A percentile compares a stretch with the other conserved stretches of the same genome.
These are phyloP conservation scores for Bruguiera gymnorhiza DNA, from an alignment of 345 rosid species.

Conservation along the genomic window DNA sequence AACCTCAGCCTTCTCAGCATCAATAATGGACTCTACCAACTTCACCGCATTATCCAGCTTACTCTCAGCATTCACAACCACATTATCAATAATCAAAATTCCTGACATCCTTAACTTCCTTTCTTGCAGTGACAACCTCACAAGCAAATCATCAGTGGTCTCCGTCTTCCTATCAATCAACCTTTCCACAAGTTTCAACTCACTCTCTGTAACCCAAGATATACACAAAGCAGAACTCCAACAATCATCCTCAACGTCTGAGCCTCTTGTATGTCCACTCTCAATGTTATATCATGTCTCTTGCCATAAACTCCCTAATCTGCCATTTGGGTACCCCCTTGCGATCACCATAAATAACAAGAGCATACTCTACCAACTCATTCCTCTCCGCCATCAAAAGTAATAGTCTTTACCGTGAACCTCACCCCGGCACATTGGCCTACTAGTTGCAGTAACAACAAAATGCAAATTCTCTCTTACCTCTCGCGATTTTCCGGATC, in stretches of 20 bases:
- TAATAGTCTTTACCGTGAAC: constrained; percentile 70
- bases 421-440: constrained; percentile 70
- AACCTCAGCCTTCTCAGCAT: constrained; percentile 91
- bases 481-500: constrained; percentile 59
- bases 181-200: constrained; percentile 71
- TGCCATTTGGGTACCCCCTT: constrained; percentile 88
- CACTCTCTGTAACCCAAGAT: constrained; percentile 74
- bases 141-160: constrained; percentile 64
- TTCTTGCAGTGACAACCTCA: constrained; percentile 77
- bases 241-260: constrained; percentile 59
- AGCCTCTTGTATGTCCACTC: constrained; percentile 90
- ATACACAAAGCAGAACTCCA: constrained; percentile 69
- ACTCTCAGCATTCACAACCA: constrained; percentile 76
- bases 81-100: constrained; percentile 82
- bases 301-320: constrained; percentile 66
- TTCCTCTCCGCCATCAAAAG: constrained; percentile 68
- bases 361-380: constrained; percentile 78
- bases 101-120: constrained; percentile 62
- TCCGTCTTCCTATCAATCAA: constrained; percentile 78
- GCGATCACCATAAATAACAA: constrained; percentile 72
- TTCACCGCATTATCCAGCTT: constrained; percentile 66
- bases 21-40: constrained; percentile 64
- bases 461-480: constrained; percentile 55
- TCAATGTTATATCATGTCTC: constrained; percentile 63
- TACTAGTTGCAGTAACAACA: constrained; percentile 81